phyloP scores from a whole-genome alignment of 352 stramenopile genomes.

The Detonula confervacea region DNA sequence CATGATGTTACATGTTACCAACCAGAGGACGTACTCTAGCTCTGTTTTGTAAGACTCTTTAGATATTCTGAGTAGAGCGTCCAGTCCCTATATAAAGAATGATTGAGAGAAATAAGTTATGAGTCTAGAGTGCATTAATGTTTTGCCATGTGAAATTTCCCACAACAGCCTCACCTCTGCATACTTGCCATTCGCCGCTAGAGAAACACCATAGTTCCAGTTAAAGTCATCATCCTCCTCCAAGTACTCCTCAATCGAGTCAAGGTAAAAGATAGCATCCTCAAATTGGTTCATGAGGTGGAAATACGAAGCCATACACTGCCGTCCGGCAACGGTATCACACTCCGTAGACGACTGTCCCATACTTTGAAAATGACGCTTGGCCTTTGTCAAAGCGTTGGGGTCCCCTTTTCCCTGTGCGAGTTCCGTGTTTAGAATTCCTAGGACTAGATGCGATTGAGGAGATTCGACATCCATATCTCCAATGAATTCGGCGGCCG shows the following conservation, averaged over 20 bases:
- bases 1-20: constrained; percentile 92
- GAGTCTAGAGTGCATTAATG: too few species aligned
- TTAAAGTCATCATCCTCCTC: constrained; percentile 94
- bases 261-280: constrained; percentile 43
- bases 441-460: constrained; percentile 90
- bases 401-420: constrained; percentile 76
- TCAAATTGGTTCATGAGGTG: constrained; percentile 96
- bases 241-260: constrained; percentile 37
- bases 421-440: constrained; percentile 91
- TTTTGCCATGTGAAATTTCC: background rate
- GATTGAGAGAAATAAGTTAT: background rate
- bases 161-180: constrained; percentile 88
- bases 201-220: constrained; percentile 93
- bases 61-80: constrained; percentile 91
- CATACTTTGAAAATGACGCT: constrained; percentile 88
- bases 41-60: constrained; percentile 92
- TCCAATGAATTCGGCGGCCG: constrained; percentile 94
- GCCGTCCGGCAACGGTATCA: constrained; percentile 95
- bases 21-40: constrained; percentile 90
- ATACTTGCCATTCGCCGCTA: constrained; percentile 92
- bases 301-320: constrained; percentile 97
- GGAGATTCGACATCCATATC: constrained; percentile 93
- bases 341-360: constrained; percentile 93
- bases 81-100: constrained; percentile 67
- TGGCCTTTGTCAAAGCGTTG: constrained; percentile 29